Evolutionary conservation across 1,284 basidiomycete genomes (phyloP).

Genomic region (Ceratobasidium sp.): DNA sequence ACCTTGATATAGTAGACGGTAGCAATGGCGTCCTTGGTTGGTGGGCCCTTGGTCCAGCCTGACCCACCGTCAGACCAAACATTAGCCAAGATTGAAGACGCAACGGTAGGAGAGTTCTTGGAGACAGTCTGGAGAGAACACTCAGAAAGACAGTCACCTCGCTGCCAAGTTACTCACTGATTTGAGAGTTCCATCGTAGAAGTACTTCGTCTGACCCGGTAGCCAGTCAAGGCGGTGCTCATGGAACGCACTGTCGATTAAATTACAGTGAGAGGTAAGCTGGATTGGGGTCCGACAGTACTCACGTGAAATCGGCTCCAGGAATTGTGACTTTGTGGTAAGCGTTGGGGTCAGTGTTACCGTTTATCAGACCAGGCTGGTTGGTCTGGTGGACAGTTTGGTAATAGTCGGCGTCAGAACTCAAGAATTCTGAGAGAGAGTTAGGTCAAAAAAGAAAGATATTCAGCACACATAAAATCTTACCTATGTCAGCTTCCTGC

Average conservation of each 20-base stretch:
- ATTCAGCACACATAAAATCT: background rate
- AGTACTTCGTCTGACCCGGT: constrained; percentile 46
- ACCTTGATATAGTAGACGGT: constrained; percentile 50
- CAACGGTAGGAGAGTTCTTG: constrained; percentile 49
- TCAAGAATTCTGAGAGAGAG: constrained; percentile 47
- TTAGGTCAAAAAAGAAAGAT: background rate
- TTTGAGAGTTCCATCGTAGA: constrained; percentile 47
- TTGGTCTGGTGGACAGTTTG: constrained; percentile 50
- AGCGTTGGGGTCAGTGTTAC: constrained; percentile 48
- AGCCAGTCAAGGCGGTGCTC: constrained; percentile 51
- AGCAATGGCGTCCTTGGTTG: constrained; percentile 49
- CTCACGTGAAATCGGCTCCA: constrained; percentile 50
- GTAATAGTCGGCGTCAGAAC: constrained; percentile 49
- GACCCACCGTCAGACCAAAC: constrained; percentile 46
- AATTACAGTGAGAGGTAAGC: background rate
- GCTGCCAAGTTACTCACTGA: background rate
- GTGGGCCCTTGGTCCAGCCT: constrained; percentile 47
- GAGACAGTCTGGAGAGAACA: constrained; percentile 43
- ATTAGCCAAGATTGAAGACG: constrained; percentile 34
- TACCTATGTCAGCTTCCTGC: constrained; percentile 47
- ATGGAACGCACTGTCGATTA: constrained; percentile 48
- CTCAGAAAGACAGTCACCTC: background rate
- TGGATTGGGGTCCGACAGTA: background rate
- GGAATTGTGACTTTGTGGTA: constrained; percentile 39
- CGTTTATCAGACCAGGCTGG: constrained; percentile 50